A percentile compares a stretch with the other conserved stretches of the same genome.
Conservation (phyloP, 192 early-diverging fungal genomes). For the Mortierella antarctica region DNA sequence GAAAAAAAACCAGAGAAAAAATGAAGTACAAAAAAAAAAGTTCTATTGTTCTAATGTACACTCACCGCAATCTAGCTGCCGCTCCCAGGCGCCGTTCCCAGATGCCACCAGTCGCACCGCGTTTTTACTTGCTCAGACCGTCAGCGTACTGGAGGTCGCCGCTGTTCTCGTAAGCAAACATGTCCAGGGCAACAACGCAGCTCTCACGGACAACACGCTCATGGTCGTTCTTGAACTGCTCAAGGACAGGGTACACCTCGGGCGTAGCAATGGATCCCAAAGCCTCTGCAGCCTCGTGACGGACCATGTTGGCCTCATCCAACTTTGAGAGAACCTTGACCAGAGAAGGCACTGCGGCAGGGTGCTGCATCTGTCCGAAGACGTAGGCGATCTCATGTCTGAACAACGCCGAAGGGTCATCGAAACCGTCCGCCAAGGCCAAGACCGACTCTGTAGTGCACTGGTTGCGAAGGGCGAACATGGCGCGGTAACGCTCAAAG, state of each 20-base stretch:
- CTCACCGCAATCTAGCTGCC: background rate
- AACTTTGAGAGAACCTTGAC: constrained; percentile 79
- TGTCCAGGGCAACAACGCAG: constrained; percentile 94
- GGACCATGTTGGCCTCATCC: constrained; percentile 90
- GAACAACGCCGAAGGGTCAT: constrained; percentile 82
- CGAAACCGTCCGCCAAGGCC: constrained; percentile 86
- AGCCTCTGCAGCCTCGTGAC: constrained; percentile 98
- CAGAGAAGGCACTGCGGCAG: constrained; percentile 87
- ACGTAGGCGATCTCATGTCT: constrained; percentile 96
- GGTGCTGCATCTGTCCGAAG: constrained; percentile 98
- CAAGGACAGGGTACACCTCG: constrained; percentile 81
- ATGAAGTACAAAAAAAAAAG: too few relatives aligned
- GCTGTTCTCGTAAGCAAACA: constrained; percentile 92
- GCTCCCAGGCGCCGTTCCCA: constrained; percentile 1
- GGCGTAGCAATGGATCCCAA: constrained; percentile 94
- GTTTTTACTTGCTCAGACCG: constrained; percentile 57
- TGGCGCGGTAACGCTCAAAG: constrained; percentile 93
- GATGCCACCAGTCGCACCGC: background rate
- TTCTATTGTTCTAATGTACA: too few relatives aligned
- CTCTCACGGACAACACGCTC: constrained; percentile 91
- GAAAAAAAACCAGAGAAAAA: too few relatives aligned
- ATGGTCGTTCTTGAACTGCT: constrained; percentile 77
- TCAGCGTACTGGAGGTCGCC: constrained; percentile 90
- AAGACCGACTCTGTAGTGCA: constrained; percentile 84
- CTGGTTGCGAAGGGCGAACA: constrained; percentile 94